Percentiles rank a stretch among this genome's conserved stretches.
Evolutionary conservation across 1,284 basidiomycete species (phyloP).

Genomic region (Fomitopsis schrenkii): DNA sequence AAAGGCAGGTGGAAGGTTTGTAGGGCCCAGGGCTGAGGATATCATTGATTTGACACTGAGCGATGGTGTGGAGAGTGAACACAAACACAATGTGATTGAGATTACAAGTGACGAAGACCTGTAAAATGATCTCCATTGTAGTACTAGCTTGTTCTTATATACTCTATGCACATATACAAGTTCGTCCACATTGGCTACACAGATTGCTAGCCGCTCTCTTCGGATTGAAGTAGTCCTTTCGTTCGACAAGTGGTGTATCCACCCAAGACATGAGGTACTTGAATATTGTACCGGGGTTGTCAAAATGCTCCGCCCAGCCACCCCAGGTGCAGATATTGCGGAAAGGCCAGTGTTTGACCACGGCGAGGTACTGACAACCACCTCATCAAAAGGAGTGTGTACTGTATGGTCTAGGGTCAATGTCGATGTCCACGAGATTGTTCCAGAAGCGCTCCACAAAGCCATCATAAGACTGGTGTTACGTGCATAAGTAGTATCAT

Average conservation of each 20-base stretch:
- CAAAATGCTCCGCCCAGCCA: not conserved
- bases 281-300: not conserved
- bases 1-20: too few relatives aligned
- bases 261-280: not conserved
- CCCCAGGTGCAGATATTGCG: not conserved
- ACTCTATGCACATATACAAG: not conserved
- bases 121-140: too few relatives aligned
- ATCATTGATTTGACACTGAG: too few relatives aligned
- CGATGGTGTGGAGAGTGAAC: too few relatives aligned
- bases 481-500: too few relatives aligned
- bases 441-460: not conserved
- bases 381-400: not conserved
- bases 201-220: not conserved
- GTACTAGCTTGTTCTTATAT: too few relatives aligned
- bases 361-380: not conserved
- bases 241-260: not conserved
- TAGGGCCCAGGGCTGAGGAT: too few relatives aligned
- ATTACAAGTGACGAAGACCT: not conserved
- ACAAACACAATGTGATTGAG: too few relatives aligned
- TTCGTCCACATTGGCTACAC: too few relatives aligned
- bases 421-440: not conserved
- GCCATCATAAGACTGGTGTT: not conserved
- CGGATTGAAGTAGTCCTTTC: not conserved
- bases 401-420: not conserved
- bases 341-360: not conserved